Conservation (phyloP, 1,284 basidiomycete species). For the Cronartium quercuum region DNA sequence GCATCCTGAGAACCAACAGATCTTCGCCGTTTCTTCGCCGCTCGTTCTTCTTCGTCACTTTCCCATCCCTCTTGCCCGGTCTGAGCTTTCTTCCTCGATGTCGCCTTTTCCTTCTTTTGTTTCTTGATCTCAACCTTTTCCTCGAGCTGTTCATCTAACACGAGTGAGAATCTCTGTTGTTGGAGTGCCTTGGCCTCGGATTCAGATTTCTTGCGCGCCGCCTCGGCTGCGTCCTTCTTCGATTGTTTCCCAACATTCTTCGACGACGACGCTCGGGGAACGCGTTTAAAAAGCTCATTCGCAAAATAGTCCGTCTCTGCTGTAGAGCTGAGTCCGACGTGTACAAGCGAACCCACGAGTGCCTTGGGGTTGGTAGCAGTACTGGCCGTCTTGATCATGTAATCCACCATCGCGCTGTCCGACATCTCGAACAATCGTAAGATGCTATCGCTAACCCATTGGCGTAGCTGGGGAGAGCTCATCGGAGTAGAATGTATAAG, state of each 20-base stretch:
- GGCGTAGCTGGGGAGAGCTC: conserved; percentile 23
- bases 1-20: conserved; percentile 39
- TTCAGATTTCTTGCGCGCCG: conserved; percentile 27
- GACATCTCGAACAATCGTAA: conserved; percentile 30
- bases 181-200: conserved; percentile 23
- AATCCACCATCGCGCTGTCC: conserved; percentile 28
- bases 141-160: conserved; percentile 15
- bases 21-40: conserved; percentile 9
- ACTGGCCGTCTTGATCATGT: conserved; percentile 32
- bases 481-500: background rate
- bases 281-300: conserved; percentile 23
- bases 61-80: conserved; percentile 44
- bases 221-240: conserved; percentile 4
- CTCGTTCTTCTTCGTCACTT: conserved; percentile 42
- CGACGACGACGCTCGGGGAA: conserved; percentile 13
- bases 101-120: conserved; percentile 51
- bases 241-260: background rate
- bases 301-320: conserved; percentile 27
- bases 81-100: conserved; percentile 54
- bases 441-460: conserved; percentile 38
- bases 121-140: conserved; percentile 29
- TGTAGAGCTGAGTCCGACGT: conserved; percentile 24
- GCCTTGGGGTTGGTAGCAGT: background rate
- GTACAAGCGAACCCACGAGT: background rate
- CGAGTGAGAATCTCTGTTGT: conserved; percentile 18